Evolutionary conservation across 768 basidiomycete genomes (phyloP).

Genomic region (Suillus subaureus): DNA sequence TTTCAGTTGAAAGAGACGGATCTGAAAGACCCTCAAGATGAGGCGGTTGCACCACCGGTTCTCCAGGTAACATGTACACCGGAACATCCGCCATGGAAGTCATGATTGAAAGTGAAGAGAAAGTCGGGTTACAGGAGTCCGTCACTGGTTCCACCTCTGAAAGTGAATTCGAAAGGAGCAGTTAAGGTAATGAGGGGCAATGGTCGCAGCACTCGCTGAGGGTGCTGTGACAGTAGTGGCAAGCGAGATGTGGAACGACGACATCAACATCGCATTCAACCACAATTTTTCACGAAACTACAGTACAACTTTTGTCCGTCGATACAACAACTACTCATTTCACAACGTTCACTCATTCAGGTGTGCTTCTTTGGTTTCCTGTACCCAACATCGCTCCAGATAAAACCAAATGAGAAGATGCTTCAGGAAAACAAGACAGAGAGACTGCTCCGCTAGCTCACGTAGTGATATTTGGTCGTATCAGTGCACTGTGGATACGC

Average conservation of each 20-base stretch:
- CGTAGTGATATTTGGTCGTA: not conserved
- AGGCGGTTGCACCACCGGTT: constrained; percentile 72
- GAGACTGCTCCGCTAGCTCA: not conserved
- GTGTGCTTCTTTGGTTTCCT: constrained; percentile 1
- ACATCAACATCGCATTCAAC: constrained; percentile 19
- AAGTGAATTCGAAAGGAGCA: constrained; percentile 20
- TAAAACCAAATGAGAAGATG: not conserved
- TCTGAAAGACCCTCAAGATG: constrained; percentile 76
- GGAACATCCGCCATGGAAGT: constrained; percentile 71
- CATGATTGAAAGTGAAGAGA: constrained; percentile 48
- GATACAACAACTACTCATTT: constrained; percentile 20
- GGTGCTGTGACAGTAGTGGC: constrained; percentile 20
- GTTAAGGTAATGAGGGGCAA: constrained; percentile 21
- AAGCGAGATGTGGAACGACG: constrained; percentile 25
- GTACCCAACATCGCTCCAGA: not conserved
- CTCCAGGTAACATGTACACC: constrained; percentile 72
- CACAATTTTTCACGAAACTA: constrained; percentile 26
- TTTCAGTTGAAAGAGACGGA: constrained; percentile 82
- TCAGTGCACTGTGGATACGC: not conserved
- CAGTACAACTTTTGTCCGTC: constrained; percentile 12
- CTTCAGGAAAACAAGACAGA: not conserved
- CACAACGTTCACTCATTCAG: constrained; percentile 10
- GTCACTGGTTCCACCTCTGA: constrained; percentile 17
- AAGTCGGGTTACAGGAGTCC: constrained; percentile 15
- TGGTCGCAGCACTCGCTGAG: constrained; percentile 23